Percentiles rank a stretch among this genome's conserved stretches.
Conservation (phyloP, 345 rosid genomes). For the Excoecaria cochinchinensis region DNA sequence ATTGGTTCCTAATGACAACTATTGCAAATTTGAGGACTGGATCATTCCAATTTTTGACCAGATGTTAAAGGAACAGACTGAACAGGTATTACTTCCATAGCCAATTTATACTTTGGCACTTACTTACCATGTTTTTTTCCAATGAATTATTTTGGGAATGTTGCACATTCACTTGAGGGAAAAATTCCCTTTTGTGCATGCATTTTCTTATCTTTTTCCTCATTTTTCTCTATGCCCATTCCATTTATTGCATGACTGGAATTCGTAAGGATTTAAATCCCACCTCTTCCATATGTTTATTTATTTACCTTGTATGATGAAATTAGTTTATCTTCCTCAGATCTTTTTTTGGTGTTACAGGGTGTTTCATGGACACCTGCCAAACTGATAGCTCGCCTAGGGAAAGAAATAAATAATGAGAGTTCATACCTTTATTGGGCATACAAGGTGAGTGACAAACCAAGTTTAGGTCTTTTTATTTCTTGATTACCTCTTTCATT, state of each 20-base stretch:
- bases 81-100: slow-evolving; percentile 50
- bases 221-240: not conserved
- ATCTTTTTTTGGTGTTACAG: slow-evolving; percentile 37
- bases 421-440: slow-evolving; percentile 96
- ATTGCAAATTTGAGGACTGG: slow-evolving; percentile 99
- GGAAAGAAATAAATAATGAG: slow-evolving; percentile 81
- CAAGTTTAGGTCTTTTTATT: not conserved
- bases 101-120: not conserved
- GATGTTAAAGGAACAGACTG: slow-evolving; percentile 86
- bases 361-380: slow-evolving; percentile 86
- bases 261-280: not conserved
- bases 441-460: slow-evolving; percentile 56
- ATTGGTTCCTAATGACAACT: slow-evolving; percentile 89
- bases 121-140: not conserved
- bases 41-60: slow-evolving; percentile 82
- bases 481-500: not conserved
- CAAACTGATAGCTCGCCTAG: slow-evolving; percentile 69
- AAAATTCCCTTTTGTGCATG: not conserved
- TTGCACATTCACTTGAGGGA: not conserved
- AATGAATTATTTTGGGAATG: not conserved
- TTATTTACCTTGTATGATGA: not conserved
- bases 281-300: slow-evolving; percentile 1
- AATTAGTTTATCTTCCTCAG: slow-evolving; percentile 3
- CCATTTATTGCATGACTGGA: not conserved
- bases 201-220: not conserved